These are phyloP conservation scores for Plasmodium gaboni DNA, from an alignment of 169 alveolate genomes.

Conservation along the genomic window DNA sequence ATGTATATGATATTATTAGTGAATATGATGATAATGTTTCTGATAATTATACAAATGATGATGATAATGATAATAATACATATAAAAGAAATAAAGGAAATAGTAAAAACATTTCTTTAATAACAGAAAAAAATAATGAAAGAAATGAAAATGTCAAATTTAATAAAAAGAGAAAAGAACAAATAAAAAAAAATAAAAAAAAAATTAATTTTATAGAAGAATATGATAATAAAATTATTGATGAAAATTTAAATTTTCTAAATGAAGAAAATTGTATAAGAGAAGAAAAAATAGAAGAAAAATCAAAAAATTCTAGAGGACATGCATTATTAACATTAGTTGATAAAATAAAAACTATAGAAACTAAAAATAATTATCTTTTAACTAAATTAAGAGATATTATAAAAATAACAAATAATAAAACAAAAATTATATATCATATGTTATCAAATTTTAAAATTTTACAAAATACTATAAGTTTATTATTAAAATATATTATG, in stretches of 20 bases:
- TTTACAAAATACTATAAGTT: conserved; percentile 52
- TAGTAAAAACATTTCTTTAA: conserved; percentile 44
- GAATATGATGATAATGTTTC: conserved; percentile 44
- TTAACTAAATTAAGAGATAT: conserved; percentile 46
- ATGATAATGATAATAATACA: not conserved
- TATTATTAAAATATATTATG: conserved; percentile 59
- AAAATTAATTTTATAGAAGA: conserved; percentile 34
- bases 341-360: conserved; percentile 60
- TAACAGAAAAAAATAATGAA: conserved; percentile 20
- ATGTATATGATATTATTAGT: conserved; percentile 58
- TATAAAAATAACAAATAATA: conserved; percentile 61
- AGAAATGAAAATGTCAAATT: conserved; percentile 16
- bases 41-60: conserved; percentile 11
- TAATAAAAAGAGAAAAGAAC: conserved; percentile 18
- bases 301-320: conserved; percentile 62
- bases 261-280: conserved; percentile 50
- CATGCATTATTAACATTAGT: conserved; percentile 68
- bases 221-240: conserved; percentile 25
- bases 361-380: conserved; percentile 62
- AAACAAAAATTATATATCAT: conserved; percentile 65
- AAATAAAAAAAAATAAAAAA: not conserved
- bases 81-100: conserved; percentile 20
- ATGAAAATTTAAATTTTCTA: conserved; percentile 28
- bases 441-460: conserved; percentile 59
- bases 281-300: conserved; percentile 74